phyloP scores from a whole-genome alignment of 2,329 filamentous ascomycete species.

The Metarhizium humberi region DNA sequence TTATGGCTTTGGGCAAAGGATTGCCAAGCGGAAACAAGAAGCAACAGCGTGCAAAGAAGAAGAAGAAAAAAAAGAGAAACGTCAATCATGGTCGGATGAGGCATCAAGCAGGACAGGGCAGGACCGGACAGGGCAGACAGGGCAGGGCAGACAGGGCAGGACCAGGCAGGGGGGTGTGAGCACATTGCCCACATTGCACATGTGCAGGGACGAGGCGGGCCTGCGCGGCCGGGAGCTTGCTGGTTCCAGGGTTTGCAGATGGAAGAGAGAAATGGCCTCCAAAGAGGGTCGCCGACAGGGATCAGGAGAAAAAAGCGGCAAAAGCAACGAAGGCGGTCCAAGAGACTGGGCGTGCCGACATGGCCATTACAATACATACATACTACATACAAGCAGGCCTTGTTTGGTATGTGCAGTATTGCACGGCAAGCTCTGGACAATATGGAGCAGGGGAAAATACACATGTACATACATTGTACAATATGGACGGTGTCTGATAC shows the following conservation, averaged over 20 bases:
- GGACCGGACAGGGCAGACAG: not conserved
- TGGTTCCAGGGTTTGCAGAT: conserved; percentile 9
- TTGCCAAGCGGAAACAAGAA: conserved; percentile 5
- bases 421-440: no score
- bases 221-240: conserved; percentile 19
- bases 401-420: no score
- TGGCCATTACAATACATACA: not conserved
- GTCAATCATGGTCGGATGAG: conserved; percentile 8
- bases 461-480: no score
- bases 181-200: not conserved
- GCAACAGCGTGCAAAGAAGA: not conserved
- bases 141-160: not conserved
- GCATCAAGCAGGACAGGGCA: conserved; percentile 9
- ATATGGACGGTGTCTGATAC: not conserved
- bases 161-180: not conserved
- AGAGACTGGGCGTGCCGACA: conserved; percentile 11
- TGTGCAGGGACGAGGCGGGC: conserved; percentile 16
- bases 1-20: not conserved
- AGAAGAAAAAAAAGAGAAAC: conserved; percentile 1
- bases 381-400: no score
- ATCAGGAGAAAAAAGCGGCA: not conserved
- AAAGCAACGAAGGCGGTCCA: conserved; percentile 3
- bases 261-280: conserved; percentile 1
- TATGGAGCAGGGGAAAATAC: no score
- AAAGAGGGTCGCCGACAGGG: conserved; percentile 8